Evolutionary conservation across 1,284 basidiomycete genomes (phyloP).

Genomic region (Ceratobasidium sp.): DNA sequence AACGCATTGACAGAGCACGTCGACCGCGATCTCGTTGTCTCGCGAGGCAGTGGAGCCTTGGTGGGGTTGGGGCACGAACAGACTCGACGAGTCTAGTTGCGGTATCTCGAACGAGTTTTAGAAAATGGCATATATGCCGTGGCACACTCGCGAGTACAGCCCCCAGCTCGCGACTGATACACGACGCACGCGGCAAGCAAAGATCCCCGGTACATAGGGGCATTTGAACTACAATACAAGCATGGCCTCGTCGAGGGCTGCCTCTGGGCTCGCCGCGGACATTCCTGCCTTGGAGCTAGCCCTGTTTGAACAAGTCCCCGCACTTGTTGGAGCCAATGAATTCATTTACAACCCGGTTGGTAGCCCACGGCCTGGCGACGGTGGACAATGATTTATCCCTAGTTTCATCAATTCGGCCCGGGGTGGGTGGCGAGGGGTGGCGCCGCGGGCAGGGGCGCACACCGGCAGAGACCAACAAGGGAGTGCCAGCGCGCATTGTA

Average conservation of each 20-base stretch:
- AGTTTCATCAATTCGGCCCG: not conserved
- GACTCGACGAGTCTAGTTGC: no score
- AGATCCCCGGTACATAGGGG: conserved; percentile 1
- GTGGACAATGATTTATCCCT: not conserved
- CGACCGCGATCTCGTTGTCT: not conserved
- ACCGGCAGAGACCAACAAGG: conserved; percentile 9
- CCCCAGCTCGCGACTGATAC: no score
- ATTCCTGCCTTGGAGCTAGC: conserved; percentile 6
- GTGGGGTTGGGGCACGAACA: no score
- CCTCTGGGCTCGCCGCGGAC: not conserved
- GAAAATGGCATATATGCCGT: not conserved
- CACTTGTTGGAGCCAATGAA: not conserved
- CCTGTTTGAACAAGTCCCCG: conserved; percentile 1
- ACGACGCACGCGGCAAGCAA: not conserved
- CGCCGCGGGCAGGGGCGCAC: not conserved
- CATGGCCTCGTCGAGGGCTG: not conserved
- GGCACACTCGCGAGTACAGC: not conserved
- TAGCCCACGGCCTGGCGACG: not conserved
- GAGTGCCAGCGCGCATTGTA: not conserved
- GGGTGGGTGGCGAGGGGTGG: conserved; percentile 11
- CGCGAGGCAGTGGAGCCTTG: not conserved
- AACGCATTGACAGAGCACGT: not conserved
- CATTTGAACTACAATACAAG: conserved; percentile 1
- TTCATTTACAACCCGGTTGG: conserved; percentile 1
- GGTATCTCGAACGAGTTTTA: conserved; percentile 6